A percentile compares a stretch with the other conserved stretches of the same genome.
phyloP scores from a whole-genome alignment of 306 rosid species.

The Styphnolobium japonicum region DNA sequence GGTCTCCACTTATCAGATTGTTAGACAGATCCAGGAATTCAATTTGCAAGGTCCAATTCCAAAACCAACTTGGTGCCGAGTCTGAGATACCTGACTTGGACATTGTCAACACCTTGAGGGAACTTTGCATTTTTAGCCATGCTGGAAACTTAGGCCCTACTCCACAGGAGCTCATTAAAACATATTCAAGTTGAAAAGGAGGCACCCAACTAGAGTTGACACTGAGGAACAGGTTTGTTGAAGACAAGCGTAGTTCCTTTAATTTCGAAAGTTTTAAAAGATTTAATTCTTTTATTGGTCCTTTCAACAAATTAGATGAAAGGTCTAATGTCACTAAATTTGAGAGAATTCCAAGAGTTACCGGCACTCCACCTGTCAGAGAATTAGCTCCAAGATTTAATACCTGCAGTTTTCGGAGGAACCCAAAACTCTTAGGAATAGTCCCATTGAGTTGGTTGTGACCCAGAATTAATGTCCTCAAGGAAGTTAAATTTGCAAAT shows the following conservation, averaged over 20 bases:
- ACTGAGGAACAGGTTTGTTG: slow-evolving; percentile 15
- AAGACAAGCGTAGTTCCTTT: slow-evolving; percentile 25
- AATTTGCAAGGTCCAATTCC: slow-evolving; percentile 26
- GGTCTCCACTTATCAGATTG: slow-evolving; percentile 31
- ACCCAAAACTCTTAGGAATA: slow-evolving; percentile 10
- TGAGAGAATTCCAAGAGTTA: slow-evolving; percentile 17
- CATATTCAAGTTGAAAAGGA: slow-evolving; percentile 26
- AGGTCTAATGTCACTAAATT: slow-evolving; percentile 23
- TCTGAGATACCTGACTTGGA: slow-evolving; percentile 33
- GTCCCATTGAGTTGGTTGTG: slow-evolving; percentile 24
- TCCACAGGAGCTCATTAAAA: slow-evolving; percentile 15
- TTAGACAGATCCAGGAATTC: slow-evolving; percentile 25
- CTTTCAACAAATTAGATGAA: slow-evolving; percentile 22
- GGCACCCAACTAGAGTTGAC: slow-evolving; percentile 33
- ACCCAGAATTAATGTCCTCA: slow-evolving; percentile 10
- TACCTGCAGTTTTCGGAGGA: slow-evolving; percentile 6
- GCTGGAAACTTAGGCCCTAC: slow-evolving; percentile 37
- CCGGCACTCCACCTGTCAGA: slow-evolving; percentile 4
- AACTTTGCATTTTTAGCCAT: slow-evolving; percentile 32
- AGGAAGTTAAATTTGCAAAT: slow-evolving; percentile 24
- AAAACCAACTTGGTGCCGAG: slow-evolving; percentile 37
- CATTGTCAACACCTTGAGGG: not conserved
- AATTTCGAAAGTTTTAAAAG: slow-evolving; percentile 4
- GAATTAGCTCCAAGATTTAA: slow-evolving; percentile 17
- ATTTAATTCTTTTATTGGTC: slow-evolving; percentile 6